phyloP scores from a whole-genome alignment of 2,329 filamentous ascomycete species.

The Aspergillus japonicus region DNA sequence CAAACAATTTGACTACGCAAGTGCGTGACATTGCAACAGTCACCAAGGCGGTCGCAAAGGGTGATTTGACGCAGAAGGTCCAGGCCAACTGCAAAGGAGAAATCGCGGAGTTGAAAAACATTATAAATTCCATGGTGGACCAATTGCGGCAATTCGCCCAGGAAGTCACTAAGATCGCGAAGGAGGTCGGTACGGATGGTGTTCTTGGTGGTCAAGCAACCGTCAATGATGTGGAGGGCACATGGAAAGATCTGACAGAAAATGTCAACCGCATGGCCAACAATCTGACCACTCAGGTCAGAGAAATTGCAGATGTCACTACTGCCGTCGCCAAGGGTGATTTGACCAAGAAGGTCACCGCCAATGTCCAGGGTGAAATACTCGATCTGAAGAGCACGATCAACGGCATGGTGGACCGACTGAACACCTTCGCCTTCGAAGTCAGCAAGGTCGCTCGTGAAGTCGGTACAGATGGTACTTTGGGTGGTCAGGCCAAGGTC shows the following conservation, averaged over 20 bases:
- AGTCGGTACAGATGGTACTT: conserved; percentile 62
- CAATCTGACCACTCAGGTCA: conserved; percentile 95
- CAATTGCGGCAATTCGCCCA: conserved; percentile 94
- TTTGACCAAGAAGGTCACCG: conserved; percentile 91
- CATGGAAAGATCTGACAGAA: conserved; percentile 93
- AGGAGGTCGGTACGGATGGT: conserved; percentile 95
- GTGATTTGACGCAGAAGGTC: conserved; percentile 95
- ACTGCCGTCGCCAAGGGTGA: conserved; percentile 93
- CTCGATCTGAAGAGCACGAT: conserved; percentile 89
- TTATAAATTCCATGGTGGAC: conserved; percentile 99
- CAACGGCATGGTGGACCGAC: conserved; percentile 65
- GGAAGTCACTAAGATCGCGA: conserved; percentile 93
- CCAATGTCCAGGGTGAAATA: conserved; percentile 92
- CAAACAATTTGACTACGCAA: conserved; percentile 81
- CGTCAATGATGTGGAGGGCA: conserved; percentile 93
- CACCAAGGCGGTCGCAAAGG: conserved; percentile 68
- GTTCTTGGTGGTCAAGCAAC: conserved; percentile 91
- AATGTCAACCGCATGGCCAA: conserved; percentile 99
- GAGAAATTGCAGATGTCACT: conserved; percentile 95
- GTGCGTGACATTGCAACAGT: conserved; percentile 90
- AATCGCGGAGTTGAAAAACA: conserved; percentile 92
- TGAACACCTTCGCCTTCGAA: conserved; percentile 64
- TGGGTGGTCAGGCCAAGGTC: conserved; percentile 64
- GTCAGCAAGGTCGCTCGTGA: conserved; percentile 66
- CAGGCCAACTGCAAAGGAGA: conserved; percentile 89